These are phyloP conservation scores for Gossypium mustelinum DNA, from an alignment of 345 rosid genomes.

Conservation along the genomic window DNA sequence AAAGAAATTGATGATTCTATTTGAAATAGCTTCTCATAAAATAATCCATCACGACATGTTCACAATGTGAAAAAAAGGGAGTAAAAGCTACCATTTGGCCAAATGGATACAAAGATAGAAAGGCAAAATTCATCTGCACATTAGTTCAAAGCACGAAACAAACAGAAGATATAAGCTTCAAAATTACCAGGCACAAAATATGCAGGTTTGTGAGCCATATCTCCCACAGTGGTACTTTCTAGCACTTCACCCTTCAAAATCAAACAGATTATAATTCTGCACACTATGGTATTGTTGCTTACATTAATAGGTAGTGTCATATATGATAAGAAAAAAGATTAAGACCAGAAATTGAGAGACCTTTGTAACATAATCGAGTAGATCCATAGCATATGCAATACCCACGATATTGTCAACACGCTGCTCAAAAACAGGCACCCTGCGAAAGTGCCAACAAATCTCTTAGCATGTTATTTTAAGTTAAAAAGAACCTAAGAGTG, in stretches of 20 bases:
- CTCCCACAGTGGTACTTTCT: conserved; percentile 76
- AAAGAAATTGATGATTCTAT: conserved; percentile 19
- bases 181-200: conserved; percentile 89
- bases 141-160: neutral
- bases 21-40: neutral
- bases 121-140: neutral
- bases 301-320: conserved; percentile 30
- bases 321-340: conserved; percentile 9
- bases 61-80: neutral
- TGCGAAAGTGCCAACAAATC: conserved; percentile 25
- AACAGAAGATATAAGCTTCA: conserved; percentile 15
- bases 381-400: conserved; percentile 97
- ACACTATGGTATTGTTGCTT: conserved; percentile 35
- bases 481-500: neutral
- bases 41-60: neutral
- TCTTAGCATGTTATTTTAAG: conserved; percentile 21
- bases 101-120: neutral
- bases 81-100: neutral
- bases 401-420: conserved; percentile 96
- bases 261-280: conserved; percentile 46
- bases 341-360: conserved; percentile 38
- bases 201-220: conserved; percentile 98
- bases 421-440: conserved; percentile 99
- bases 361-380: conserved; percentile 88
- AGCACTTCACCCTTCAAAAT: conserved; percentile 94